phyloP scores from a whole-genome alignment of 2,329 filamentous ascomycete genomes.

The Cordyceps tenuipes region DNA sequence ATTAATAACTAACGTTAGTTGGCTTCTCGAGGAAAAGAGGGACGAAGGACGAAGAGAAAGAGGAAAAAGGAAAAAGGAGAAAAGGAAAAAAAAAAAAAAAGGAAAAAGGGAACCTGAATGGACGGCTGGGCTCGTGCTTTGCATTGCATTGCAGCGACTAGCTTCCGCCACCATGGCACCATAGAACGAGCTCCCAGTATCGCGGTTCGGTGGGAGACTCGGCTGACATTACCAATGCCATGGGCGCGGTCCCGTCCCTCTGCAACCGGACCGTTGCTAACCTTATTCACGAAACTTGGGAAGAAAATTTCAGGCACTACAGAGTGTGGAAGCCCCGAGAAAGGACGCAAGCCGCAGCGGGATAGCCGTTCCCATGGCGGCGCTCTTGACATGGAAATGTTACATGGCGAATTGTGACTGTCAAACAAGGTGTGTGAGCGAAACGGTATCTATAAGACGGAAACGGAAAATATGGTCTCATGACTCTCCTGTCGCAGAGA shows the following conservation, averaged over 20 bases:
- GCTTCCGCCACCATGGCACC: neutral
- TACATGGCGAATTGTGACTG: too few species aligned
- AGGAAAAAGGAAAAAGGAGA: neutral
- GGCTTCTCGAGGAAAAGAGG: neutral
- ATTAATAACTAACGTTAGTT: neutral
- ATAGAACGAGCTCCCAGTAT: neutral
- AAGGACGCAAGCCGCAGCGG: neutral
- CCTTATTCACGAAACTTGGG: neutral
- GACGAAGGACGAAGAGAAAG: too few species aligned
- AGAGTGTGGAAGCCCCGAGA: neutral
- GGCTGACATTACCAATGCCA: neutral
- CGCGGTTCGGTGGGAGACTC: neutral
- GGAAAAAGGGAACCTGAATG: neutral
- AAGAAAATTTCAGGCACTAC: too few species aligned
- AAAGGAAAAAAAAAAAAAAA: neutral
- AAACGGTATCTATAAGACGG: too few species aligned
- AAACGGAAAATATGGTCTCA: too few species aligned
- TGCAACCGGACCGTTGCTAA: neutral
- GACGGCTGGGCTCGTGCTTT: neutral
- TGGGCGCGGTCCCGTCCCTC: neutral
- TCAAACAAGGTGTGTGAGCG: too few species aligned
- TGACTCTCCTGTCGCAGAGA: too few species aligned
- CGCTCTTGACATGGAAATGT: neutral
- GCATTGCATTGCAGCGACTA: conserved; percentile 6
- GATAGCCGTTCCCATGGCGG: neutral